Evolutionary conservation across 1,139 yeast genomes (phyloP).

Genomic region (Debaryomyces robertsiae): DNA sequence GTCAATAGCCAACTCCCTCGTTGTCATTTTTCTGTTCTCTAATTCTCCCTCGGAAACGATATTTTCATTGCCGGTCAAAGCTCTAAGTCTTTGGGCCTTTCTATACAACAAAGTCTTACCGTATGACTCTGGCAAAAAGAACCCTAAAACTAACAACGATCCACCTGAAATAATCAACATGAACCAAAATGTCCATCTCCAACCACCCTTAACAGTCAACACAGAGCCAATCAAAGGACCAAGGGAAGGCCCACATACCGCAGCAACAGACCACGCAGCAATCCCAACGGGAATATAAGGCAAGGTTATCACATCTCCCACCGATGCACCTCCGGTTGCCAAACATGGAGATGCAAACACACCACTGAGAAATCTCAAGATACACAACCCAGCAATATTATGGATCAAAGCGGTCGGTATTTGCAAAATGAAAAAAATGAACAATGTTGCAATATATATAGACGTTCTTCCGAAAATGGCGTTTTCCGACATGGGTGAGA

Average conservation of each 20-base stretch:
- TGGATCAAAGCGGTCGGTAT: constrained; percentile 35
- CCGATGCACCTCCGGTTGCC: constrained; percentile 42
- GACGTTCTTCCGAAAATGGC: constrained; percentile 55
- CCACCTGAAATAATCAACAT: constrained; percentile 38
- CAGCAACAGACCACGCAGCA: constrained; percentile 34
- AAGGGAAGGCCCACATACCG: constrained; percentile 35
- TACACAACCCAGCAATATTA: constrained; percentile 33
- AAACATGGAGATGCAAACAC: constrained; percentile 39
- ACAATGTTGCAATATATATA: constrained; percentile 31
- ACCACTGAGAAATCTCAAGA: constrained; percentile 37
- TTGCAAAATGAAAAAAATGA: constrained; percentile 35
- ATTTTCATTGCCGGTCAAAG: constrained; percentile 42
- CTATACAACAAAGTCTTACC: constrained; percentile 47
- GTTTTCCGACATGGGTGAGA: constrained; percentile 57
- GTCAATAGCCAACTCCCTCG: constrained; percentile 23
- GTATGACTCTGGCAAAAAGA: constrained; percentile 55
- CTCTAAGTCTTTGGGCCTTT: constrained; percentile 50
- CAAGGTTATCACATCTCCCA: constrained; percentile 29
- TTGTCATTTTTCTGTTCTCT: constrained; percentile 35
- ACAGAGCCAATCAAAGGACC: constrained; percentile 39
- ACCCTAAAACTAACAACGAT: constrained; percentile 31
- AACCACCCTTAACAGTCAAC: constrained; percentile 27
- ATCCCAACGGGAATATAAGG: constrained; percentile 32
- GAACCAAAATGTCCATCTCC: constrained; percentile 54
- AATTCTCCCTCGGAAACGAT: constrained; percentile 46